A percentile compares a stretch with the other conserved stretches of the same genome.
Evolutionary conservation across 2,329 filamentous ascomycete genomes (phyloP).

Genomic region (Dactylellina haptotyla): DNA sequence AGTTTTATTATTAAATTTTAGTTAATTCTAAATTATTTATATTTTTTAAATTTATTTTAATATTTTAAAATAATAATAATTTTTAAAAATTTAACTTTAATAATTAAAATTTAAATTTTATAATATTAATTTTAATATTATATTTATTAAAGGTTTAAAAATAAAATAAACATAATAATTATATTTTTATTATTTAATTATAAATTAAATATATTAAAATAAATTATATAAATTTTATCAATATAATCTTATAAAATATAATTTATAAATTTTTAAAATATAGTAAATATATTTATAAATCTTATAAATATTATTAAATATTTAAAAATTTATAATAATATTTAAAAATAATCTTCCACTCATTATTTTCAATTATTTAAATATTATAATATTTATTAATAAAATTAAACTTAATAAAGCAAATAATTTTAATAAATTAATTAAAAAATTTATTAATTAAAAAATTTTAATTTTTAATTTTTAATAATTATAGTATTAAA

Average conservation of each 20-base stretch:
- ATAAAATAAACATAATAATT: constrained; percentile 5
- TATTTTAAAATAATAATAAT: not conserved
- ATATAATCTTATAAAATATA: constrained; percentile 10
- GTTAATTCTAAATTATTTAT: not conserved
- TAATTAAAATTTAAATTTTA: not conserved
- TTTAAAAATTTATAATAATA: constrained; percentile 6
- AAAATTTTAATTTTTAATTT: not conserved
- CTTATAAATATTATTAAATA: constrained; percentile 1
- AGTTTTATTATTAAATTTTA: not conserved
- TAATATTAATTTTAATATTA: not conserved
- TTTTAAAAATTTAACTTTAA: not conserved
- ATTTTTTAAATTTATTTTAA: not conserved
- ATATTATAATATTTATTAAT: constrained; percentile 18
- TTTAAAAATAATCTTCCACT: not conserved
- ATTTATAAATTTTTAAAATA: constrained; percentile 9
- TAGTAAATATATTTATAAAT: constrained; percentile 3
- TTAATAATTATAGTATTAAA: not conserved
- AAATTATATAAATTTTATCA: constrained; percentile 15
- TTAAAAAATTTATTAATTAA: constrained; percentile 4
- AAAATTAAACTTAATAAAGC: constrained; percentile 6
- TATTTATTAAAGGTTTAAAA: not conserved
- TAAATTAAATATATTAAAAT: constrained; percentile 1
- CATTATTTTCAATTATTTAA: not conserved
- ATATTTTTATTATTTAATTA: constrained; percentile 7
- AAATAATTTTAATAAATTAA: not conserved